Evolutionary conservation across 129 eudicot species (phyloP).

Genomic region (Rutidosis leptorrhynchoides): DNA sequence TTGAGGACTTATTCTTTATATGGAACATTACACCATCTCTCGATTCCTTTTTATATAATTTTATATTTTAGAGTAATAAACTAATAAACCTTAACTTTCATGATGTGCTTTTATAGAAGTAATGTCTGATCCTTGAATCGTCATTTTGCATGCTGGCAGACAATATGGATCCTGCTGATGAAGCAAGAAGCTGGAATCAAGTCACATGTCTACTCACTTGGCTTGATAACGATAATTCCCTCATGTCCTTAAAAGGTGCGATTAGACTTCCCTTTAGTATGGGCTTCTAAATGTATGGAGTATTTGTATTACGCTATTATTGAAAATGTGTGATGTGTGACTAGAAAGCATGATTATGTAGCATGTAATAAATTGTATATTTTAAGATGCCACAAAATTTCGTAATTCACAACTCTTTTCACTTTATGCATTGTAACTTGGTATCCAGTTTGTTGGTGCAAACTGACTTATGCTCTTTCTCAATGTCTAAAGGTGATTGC

Average conservation of each 20-base stretch:
- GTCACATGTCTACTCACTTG: slow-evolving; percentile 95
- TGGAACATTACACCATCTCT: not conserved
- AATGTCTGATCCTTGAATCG: slow-evolving; percentile 6
- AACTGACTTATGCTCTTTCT: slow-evolving; percentile 88
- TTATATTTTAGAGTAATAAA: not conserved
- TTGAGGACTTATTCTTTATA: too few species aligned
- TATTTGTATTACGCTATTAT: too few species aligned
- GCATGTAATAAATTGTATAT: too few species aligned
- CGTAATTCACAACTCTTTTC: too few species aligned
- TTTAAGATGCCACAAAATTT: too few species aligned
- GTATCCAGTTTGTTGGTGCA: slow-evolving; percentile 81
- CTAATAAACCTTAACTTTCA: not conserved
- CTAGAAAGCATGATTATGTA: too few species aligned
- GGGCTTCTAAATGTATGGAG: too few species aligned
- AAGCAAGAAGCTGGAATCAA: slow-evolving; percentile 94
- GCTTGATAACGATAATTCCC: slow-evolving; percentile 82
- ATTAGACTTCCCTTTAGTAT: too few species aligned
- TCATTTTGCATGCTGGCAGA: slow-evolving; percentile 42
- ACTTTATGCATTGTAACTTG: too few species aligned
- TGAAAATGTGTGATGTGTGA: too few species aligned
- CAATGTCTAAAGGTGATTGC: slow-evolving; percentile 95
- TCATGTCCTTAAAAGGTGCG: slow-evolving; percentile 86
- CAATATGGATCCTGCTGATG: slow-evolving; percentile 82
- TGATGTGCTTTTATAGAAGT: slow-evolving; percentile 1
- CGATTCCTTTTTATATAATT: not conserved